A percentile compares a stretch with the other conserved stretches of the same genome.
These are phyloP conservation scores for Phytopythium oedochilum DNA, from an alignment of 352 stramenopile species.

Conservation along the genomic window DNA sequence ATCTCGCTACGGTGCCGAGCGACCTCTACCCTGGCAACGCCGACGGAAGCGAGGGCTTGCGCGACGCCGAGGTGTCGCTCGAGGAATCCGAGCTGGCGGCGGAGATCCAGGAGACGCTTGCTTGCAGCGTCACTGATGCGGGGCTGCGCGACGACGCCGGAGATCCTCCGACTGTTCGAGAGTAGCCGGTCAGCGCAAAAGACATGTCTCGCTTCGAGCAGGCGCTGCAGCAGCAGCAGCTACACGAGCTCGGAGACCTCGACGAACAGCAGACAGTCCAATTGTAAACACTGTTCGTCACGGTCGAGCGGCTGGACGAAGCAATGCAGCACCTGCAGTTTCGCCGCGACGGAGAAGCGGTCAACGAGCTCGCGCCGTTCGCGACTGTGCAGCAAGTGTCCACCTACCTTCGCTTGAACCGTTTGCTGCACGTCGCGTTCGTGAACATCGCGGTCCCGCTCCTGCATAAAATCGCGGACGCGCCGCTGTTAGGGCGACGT, in stretches of 20 bases:
- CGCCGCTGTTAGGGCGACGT: background rate
- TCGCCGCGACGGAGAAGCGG: background rate
- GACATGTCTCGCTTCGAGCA: too few species aligned
- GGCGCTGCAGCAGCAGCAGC: too few species aligned
- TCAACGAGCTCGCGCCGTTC: background rate
- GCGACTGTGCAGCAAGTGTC: slow-evolving; percentile 1
- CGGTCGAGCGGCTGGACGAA: background rate
- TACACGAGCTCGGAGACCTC: too few species aligned
- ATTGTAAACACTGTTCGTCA: too few species aligned
- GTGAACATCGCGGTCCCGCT: slow-evolving; percentile 1
- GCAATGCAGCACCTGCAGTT: background rate
- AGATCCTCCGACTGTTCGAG: background rate
- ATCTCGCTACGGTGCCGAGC: background rate
- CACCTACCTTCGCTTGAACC: background rate
- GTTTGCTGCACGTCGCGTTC: slow-evolving; percentile 3
- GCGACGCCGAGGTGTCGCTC: background rate
- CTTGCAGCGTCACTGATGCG: too few species aligned
- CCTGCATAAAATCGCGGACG: slow-evolving; percentile 4
- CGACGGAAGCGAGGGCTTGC: too few species aligned
- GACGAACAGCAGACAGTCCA: too few species aligned
- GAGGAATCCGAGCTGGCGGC: background rate
- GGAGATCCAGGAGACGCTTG: too few species aligned
- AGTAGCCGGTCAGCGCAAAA: too few species aligned
- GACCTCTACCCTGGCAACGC: background rate
- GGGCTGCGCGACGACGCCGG: too few species aligned